These are phyloP conservation scores for Oemleria cerasiformis DNA, from an alignment of 306 rosid genomes.

Conservation along the genomic window DNA sequence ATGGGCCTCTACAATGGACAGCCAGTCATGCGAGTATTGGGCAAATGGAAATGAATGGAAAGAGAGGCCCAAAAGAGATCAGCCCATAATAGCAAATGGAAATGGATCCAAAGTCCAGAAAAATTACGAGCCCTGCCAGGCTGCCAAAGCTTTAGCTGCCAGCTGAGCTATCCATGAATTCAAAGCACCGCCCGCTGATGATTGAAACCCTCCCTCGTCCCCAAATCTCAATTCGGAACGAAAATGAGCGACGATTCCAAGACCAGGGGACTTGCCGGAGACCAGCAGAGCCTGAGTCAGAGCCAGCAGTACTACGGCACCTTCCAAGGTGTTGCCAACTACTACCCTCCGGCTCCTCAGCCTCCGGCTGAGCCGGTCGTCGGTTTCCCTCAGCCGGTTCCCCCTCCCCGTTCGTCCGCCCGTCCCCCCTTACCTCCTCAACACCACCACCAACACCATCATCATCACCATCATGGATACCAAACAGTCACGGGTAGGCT, in stretches of 20 bases:
- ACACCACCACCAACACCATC: constrained; percentile 13
- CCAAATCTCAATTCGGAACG: constrained; percentile 3
- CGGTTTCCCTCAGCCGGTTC: constrained; percentile 49
- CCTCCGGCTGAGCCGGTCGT: constrained; percentile 38
- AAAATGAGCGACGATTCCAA: constrained; percentile 51
- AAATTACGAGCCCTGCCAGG: not conserved
- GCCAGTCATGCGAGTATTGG: not conserved
- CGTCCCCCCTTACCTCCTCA: constrained; percentile 36
- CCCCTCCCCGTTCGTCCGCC: constrained; percentile 25
- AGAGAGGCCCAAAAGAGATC: not conserved
- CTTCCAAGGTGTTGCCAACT: constrained; percentile 84
- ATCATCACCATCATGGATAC: constrained; percentile 29
- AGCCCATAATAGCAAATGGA: not conserved
- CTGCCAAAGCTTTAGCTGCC: not conserved
- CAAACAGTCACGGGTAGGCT: constrained; percentile 47
- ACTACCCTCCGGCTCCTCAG: constrained; percentile 39
- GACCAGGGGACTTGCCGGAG: constrained; percentile 28
- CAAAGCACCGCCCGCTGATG: not conserved
- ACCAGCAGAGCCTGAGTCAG: constrained; percentile 13
- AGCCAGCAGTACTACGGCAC: constrained; percentile 68
- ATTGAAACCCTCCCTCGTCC: not conserved
- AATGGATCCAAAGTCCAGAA: not conserved
- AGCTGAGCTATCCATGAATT: not conserved
- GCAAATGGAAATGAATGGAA: no score
- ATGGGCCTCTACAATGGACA: not conserved